Conservation (phyloP, 768 basidiomycete genomes). For the Podaxis sp. region DNA sequence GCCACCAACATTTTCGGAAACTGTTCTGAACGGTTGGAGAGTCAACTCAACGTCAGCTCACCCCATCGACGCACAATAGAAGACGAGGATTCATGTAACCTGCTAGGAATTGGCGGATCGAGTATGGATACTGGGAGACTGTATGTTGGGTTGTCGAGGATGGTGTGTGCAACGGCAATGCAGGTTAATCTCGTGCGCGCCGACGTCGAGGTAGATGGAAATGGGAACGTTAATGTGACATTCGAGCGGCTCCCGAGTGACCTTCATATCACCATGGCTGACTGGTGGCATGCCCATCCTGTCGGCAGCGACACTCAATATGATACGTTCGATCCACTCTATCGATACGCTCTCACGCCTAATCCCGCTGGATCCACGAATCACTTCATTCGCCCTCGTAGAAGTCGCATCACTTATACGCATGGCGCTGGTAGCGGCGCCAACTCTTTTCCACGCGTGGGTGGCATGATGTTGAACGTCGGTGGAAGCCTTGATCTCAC, state of each 20-base stretch:
- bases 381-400: background rate
- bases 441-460: background rate
- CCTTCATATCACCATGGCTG: slow-evolving; percentile 4
- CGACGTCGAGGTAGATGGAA: slow-evolving; percentile 5
- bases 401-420: background rate
- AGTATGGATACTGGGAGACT: background rate
- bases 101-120: background rate
- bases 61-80: background rate
- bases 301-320: background rate
- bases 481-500: background rate
- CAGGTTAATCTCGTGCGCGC: slow-evolving; percentile 10
- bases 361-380: background rate
- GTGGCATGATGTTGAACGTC: background rate
- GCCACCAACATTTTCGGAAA: background rate
- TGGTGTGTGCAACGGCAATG: slow-evolving; percentile 13
- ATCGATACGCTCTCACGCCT: background rate
- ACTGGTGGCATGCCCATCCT: background rate
- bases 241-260: slow-evolving; percentile 13
- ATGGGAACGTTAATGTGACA: background rate
- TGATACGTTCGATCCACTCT: background rate
- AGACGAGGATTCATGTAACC: background rate
- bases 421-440: background rate
- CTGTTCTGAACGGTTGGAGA: background rate
- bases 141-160: slow-evolving; percentile 10
- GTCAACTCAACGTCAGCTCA: slow-evolving; percentile 13